Percentiles rank a stretch among this genome's conserved stretches.
These are phyloP conservation scores for Solanum arcanum DNA, from an alignment of 257 asterid genomes.

Conservation along the genomic window DNA sequence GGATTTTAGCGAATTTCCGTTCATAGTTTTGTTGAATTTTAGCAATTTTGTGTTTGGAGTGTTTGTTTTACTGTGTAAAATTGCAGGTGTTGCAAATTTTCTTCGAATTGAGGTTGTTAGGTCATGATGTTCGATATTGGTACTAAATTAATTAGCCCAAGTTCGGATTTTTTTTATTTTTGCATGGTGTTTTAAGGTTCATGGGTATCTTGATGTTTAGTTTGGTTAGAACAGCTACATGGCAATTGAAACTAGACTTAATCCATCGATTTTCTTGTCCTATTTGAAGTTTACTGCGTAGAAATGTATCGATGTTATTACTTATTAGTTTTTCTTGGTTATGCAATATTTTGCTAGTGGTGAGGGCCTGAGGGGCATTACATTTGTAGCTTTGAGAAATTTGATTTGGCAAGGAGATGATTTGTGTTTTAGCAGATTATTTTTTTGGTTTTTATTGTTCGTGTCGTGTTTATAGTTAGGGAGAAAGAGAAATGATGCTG, in stretches of 20 bases:
- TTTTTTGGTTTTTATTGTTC: background rate
- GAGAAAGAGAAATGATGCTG: constrained; percentile 26
- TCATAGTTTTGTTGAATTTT: background rate
- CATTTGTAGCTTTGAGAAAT: background rate
- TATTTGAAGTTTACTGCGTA: background rate
- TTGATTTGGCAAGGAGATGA: background rate
- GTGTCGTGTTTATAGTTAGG: constrained; percentile 25
- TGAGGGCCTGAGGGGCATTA: background rate
- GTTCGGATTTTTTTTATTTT: background rate
- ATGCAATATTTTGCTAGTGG: background rate
- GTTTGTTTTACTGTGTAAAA: background rate
- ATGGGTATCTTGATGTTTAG: background rate
- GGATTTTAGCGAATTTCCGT: background rate
- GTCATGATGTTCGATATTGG: background rate
- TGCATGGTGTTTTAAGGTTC: background rate
- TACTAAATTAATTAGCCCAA: background rate
- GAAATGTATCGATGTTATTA: background rate
- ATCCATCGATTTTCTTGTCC: background rate
- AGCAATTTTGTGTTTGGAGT: background rate
- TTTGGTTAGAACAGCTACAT: background rate
- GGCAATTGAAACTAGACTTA: background rate
- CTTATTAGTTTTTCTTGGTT: background rate
- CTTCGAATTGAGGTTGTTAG: background rate
- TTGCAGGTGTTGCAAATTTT: background rate
- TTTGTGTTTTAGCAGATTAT: background rate